Evolutionary conservation across 164 flowering plant genomes (phyloP), one percentile per base, ranked within the genome.

Genomic region (Cinnamomum micranthum): DNA sequence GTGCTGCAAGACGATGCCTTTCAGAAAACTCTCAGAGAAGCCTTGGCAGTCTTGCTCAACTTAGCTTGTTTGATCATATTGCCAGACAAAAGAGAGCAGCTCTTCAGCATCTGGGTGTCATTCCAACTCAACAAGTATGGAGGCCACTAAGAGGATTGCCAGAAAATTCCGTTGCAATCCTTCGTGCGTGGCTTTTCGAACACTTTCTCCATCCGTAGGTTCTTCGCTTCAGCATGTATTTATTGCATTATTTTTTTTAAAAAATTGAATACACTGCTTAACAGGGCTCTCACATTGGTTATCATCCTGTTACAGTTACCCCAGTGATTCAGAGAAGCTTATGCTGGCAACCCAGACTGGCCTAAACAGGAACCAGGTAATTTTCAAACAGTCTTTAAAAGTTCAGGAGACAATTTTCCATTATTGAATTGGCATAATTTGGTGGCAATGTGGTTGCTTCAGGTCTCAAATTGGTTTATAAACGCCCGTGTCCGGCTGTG

Each of bases 391-490:
- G 25, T 6, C 20, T 35, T 15, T 60, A 25, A 15, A 27, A 24
- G 33, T 67, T 15, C 20, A 23, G n/a, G 17, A 33, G 59, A 55
- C 19, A 22, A 24, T 6, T 19, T 55, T 55, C 27, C 64, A 5
- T 13, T 25, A 0, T 55, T 55, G 23, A 19, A 55, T 12, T 19
- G 31, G 33, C 31, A 6, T 50, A 52, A 66, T 17, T 66, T 10
- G 31, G 23, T 64, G 27, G 13, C 28, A 17, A 23, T 6, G 27
- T 67, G 35, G n/a, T 66, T 78, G 20, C 77, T 81, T 65, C 78
- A 92, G 98, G 92, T 94, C 51, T 91, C 97, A 31, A 94, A 92
- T 76, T 92, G 98, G 97, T 92, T 92, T 74, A 94, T 94, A 73
- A 92, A 92, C 81, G 95, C 97, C 27, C 82, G 98, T 47, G 96